A percentile compares a stretch with the other conserved stretches of the same genome.
phyloP scores from a whole-genome alignment of 257 asterid species.

The Przewalskia tangutica region DNA sequence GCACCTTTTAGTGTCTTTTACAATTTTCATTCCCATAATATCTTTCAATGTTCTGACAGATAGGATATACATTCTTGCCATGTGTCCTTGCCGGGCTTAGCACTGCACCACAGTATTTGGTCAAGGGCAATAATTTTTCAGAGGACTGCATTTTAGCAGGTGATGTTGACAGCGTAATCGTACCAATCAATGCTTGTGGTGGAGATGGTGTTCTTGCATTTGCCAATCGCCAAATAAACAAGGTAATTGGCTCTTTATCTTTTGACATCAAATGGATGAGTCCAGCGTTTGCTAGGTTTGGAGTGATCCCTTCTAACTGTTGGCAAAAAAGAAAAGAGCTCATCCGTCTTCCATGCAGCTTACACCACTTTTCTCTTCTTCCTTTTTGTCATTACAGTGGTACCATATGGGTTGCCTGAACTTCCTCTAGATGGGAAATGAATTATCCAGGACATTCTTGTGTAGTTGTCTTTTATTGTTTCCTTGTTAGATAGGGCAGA shows the following conservation, averaged over 20 bases:
- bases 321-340: neutral
- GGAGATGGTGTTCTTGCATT: conserved; percentile 87
- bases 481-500: neutral
- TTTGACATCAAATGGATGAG: neutral
- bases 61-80: conserved; percentile 93
- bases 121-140: conserved; percentile 17
- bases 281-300: neutral
- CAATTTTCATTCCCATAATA: neutral
- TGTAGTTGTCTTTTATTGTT: neutral
- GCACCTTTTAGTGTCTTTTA: neutral
- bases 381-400: neutral
- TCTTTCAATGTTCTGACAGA: conserved; percentile 30
- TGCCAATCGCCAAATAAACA: conserved; percentile 29
- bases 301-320: neutral
- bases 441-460: neutral
- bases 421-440: neutral
- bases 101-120: conserved; percentile 68
- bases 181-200: conserved; percentile 76
- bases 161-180: conserved; percentile 85
- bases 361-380: neutral
- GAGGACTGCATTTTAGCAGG: conserved; percentile 39
- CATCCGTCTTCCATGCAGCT: neutral
- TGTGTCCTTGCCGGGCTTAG: conserved; percentile 92
- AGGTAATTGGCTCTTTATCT: conserved; percentile 27
- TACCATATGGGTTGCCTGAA: neutral